Base-by-base conservation (phyloP, 2,329 filamentous ascomycete genomes). In the Ophioceras dolichostomum region DNA sequence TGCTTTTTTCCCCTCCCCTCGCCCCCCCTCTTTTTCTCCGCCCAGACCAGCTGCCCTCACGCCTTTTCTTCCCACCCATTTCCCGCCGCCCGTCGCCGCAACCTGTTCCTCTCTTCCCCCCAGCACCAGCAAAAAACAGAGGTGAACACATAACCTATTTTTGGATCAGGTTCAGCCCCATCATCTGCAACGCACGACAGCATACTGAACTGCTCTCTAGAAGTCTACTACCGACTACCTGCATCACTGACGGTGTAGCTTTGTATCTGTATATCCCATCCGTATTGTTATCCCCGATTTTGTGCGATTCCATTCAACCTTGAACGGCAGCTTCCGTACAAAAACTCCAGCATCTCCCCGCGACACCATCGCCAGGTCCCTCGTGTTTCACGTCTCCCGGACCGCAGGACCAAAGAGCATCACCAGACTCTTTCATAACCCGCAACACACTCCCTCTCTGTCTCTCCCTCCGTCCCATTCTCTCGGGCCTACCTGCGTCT, bases 131-230 rank as follows among this genome's bases (percentile, higher is more conserved):
- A 26, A 26, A 26, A 26, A 26, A 26, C 12, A 26, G 8, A 50
- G 42, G 52, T 58, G 56, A 61, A 60, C 61, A 63, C 57, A 62
- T 60, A 56, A 46, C 62, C 64, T 68, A 67, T 66, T 63, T 64
- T 67, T 68, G 67, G 64, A 67, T 51, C 19, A 21, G 9, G 7
- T 32, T 16, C 31, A 32, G 31, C 31, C 14, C 31, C 9, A 14
- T 10, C 12, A 7, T 8, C 22, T 26, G 22, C 30, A 32, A 30
- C 17, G 18, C 18, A 32, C 31, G n/a, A 21, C 18, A 32, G 8
- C 16, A 4, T n/a, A n/a, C n/a, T n/a, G n/a, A n/a, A n/a, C n/a
- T n/a, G n/a, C n/a, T 13, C 31, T 16, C 17, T 18, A 5, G 9
- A n/a, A 12, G n/a, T 12, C 10, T 20, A 32, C 9, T 3, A 14